Base-by-base conservation (phyloP, 2,329 filamentous ascomycete genomes). In the Hypoxylon sp. region DNA sequence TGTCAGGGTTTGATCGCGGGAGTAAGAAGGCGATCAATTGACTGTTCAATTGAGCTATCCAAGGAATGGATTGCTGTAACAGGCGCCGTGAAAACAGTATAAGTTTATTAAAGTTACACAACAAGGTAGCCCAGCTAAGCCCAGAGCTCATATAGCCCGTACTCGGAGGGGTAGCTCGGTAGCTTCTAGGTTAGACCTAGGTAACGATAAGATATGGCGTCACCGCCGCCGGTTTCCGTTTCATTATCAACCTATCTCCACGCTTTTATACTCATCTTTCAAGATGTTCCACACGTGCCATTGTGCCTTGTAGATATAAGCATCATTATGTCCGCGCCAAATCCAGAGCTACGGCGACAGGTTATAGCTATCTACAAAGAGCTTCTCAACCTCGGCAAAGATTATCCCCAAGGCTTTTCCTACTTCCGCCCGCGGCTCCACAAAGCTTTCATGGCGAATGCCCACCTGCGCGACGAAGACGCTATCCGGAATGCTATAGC, bases 281-380 rank as follows among this genome's bases (percentile, higher is more conserved):
- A 13, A 30, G 21, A 57, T 28, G 43, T 30, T 38, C 10, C 2
- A 36, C 34, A 43, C 52, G 11, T 30, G 28, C 38, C 48, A 21
- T 41, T 21, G 28, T 23, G 28, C 10, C 13, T 28, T 14, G 23
- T 11, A 21, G 17, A 28, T n/a, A n/a, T 51, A 32, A 51, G 13
- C 4, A 32, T 50, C 19, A 63, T 52, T 21, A 78, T 79, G 74
- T 68, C 79, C 7, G 72, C 80, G 1, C 74, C 80, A 0, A 90
- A 87, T 71, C 80, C 83, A 2, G 81, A 87, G 66, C 85, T 98
- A 28, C 89, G 93, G 60, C 85, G 88, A 65, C 89, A 96, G 77
- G 94, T 97, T 49, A 92, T 97, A 70, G 86, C 87, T 38, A 88
- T 97, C 65, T 98, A 97, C 83, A 98, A 97, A 97, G 94, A 97